Evolutionary conservation across 306 rosid species (phyloP).

Genomic region (Ziziphus jujuba): DNA sequence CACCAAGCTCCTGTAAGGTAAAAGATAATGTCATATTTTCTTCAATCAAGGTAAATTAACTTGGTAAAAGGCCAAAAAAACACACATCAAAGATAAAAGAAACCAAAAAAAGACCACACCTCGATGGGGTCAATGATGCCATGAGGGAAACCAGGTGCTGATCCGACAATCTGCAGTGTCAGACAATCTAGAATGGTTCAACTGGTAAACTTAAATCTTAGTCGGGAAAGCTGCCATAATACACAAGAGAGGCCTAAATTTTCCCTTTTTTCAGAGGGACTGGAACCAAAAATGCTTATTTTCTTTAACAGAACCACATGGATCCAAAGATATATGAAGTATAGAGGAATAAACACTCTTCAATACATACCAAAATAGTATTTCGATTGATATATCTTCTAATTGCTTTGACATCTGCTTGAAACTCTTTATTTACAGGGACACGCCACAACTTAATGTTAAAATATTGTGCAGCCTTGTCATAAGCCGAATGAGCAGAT

Average conservation of each 20-base stretch:
- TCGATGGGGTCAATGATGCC: slow-evolving; percentile 92
- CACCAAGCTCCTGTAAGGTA: slow-evolving; percentile 78
- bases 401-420: slow-evolving; percentile 76
- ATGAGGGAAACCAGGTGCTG: slow-evolving; percentile 98
- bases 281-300: slow-evolving; percentile 3
- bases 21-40: slow-evolving; percentile 31
- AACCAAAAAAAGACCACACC: slow-evolving; percentile 42
- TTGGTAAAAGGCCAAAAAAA: not conserved
- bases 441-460: slow-evolving; percentile 91
- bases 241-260: slow-evolving; percentile 8
- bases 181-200: slow-evolving; percentile 25
- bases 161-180: slow-evolving; percentile 84
- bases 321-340: not conserved
- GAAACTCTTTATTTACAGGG: slow-evolving; percentile 69
- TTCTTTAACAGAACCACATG: not conserved
- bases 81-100: not conserved
- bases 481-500: slow-evolving; percentile 96
- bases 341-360: not conserved
- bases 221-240: slow-evolving; percentile 24
- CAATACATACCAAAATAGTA: slow-evolving; percentile 67
- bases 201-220: slow-evolving; percentile 27
- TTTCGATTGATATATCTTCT: slow-evolving; percentile 66
- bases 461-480: slow-evolving; percentile 96
- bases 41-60: slow-evolving; percentile 3
- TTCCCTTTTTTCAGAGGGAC: slow-evolving; percentile 4